These are phyloP conservation scores for Candida tallmaniae DNA, from an alignment of 805 yeast genomes.

Conservation along the genomic window DNA sequence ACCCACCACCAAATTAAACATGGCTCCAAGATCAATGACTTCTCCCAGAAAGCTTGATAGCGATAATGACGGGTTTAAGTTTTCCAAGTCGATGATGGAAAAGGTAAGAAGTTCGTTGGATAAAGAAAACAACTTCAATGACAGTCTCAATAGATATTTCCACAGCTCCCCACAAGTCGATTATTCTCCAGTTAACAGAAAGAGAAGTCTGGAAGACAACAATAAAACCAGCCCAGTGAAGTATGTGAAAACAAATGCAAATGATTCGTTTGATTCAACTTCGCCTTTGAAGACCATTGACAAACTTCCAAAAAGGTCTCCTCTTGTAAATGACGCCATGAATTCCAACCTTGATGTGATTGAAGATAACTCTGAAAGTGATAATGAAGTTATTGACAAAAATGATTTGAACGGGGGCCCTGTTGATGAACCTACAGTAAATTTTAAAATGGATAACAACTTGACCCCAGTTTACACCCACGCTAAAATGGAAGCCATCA, in stretches of 20 bases:
- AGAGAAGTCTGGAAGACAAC: slow-evolving; percentile 8
- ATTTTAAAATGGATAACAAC: slow-evolving; percentile 27
- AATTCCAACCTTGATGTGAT: background rate
- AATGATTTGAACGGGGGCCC: slow-evolving; percentile 7
- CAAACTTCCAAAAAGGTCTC: background rate
- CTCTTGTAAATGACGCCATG: background rate
- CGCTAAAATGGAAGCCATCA: slow-evolving; percentile 22
- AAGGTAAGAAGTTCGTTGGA: slow-evolving; percentile 2
- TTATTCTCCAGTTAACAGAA: slow-evolving; percentile 3
- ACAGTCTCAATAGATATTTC: slow-evolving; percentile 1
- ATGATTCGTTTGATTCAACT: slow-evolving; percentile 1
- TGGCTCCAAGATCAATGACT: slow-evolving; percentile 9
- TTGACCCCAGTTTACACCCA: slow-evolving; percentile 29
- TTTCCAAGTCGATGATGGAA: slow-evolving; percentile 7
- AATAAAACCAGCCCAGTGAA: background rate
- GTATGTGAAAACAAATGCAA: background rate
- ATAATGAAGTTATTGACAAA: slow-evolving; percentile 11
- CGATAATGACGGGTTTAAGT: slow-evolving; percentile 14
- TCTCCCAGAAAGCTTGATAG: slow-evolving; percentile 5
- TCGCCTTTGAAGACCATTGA: background rate
- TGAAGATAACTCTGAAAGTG: slow-evolving; percentile 1
- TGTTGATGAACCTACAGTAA: slow-evolving; percentile 23
- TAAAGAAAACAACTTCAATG: slow-evolving; percentile 2
- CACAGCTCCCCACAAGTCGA: slow-evolving; percentile 3
- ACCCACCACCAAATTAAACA: slow-evolving; percentile 3